Percentiles rank a stretch among this genome's conserved stretches.
Conservation (phyloP, 2,329 filamentous ascomycete genomes). For the Ciborinia camelliae region DNA sequence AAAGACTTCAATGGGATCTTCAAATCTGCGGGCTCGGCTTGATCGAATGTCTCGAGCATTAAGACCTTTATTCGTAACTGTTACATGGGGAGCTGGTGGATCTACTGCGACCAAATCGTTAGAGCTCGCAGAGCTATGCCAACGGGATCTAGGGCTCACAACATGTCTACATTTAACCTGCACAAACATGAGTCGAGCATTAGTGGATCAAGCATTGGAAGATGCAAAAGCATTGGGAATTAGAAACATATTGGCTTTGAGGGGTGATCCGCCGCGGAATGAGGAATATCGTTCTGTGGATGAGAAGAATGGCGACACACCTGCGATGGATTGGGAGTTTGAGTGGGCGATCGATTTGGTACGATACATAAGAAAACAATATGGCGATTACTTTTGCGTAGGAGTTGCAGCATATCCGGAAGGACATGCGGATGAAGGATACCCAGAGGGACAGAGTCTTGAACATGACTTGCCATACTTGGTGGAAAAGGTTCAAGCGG, state of each 20-base stretch:
- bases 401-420: conserved; percentile 95
- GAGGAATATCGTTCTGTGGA: conserved; percentile 77
- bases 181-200: conserved; percentile 87
- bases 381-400: conserved; percentile 94
- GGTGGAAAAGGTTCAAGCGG: conserved; percentile 84
- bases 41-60: conserved; percentile 92
- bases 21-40: conserved; percentile 87
- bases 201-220: conserved; percentile 86
- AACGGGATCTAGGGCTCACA: conserved; percentile 85
- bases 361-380: conserved; percentile 76
- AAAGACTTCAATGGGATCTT: conserved; percentile 93
- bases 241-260: conserved; percentile 85
- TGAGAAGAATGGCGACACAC: conserved; percentile 54
- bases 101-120: conserved; percentile 88
- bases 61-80: conserved; percentile 89
- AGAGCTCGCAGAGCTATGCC: conserved; percentile 91
- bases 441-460: conserved; percentile 65
- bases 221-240: conserved; percentile 89
- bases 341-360: conserved; percentile 87
- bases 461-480: conserved; percentile 85
- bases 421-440: conserved; percentile 86
- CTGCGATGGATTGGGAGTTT: conserved; percentile 60
- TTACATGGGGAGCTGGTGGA: conserved; percentile 96
- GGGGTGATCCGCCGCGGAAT: conserved; percentile 85
- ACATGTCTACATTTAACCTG: conserved; percentile 96